Percentiles rank a stretch among this genome's conserved stretches.
These are phyloP conservation scores for Dissophora ornata DNA, from an alignment of 192 early-diverging fungal species.

Conservation along the genomic window DNA sequence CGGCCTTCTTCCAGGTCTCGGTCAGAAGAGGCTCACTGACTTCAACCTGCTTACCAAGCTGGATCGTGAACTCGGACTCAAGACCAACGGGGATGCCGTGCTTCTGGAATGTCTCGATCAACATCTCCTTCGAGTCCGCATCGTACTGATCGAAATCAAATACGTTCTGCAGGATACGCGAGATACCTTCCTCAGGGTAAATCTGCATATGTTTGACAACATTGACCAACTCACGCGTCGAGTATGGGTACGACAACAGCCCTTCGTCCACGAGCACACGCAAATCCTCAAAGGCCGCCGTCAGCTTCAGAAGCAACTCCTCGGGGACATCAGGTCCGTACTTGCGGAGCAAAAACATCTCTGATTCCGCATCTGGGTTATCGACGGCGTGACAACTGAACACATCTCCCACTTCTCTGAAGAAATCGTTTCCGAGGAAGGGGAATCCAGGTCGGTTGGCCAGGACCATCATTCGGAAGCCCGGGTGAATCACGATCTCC, in stretches of 20 bases:
- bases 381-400: conserved; percentile 80
- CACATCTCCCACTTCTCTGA: conserved; percentile 81
- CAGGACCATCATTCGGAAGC: conserved; percentile 87
- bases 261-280: conserved; percentile 79
- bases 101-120: conserved; percentile 78
- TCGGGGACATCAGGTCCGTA: conserved; percentile 79
- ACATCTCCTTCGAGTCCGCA: conserved; percentile 71
- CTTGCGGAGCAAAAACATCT: conserved; percentile 76
- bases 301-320: conserved; percentile 71
- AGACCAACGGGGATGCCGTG: conserved; percentile 78
- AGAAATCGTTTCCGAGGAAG: conserved; percentile 88
- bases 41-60: conserved; percentile 62
- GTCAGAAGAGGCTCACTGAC: conserved; percentile 64
- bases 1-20: conserved; percentile 65
- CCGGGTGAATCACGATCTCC: conserved; percentile 67
- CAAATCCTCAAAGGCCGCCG: conserved; percentile 78
- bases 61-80: conserved; percentile 73
- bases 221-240: conserved; percentile 82
- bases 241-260: conserved; percentile 84
- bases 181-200: conserved; percentile 77
- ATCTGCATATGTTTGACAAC: conserved; percentile 81
- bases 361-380: conserved; percentile 81
- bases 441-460: conserved; percentile 84
- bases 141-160: conserved; percentile 88
- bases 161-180: conserved; percentile 77